A percentile compares a stretch with the other conserved stretches of the same genome.
Conservation (phyloP, 2,329 filamentous ascomycete species). For the Aspergillaceae sp. region DNA sequence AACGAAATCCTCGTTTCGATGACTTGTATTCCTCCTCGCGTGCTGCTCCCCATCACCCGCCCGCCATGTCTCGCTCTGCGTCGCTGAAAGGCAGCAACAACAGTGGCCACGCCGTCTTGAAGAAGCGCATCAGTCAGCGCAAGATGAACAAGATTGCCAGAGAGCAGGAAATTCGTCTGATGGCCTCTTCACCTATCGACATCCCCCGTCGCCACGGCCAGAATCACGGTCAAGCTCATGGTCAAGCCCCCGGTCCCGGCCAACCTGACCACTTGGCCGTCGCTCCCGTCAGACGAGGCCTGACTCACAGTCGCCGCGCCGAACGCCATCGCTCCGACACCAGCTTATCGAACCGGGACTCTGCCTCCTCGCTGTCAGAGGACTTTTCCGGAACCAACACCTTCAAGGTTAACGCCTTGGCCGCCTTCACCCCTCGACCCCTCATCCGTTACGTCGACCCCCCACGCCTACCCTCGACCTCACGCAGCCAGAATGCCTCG, state of each 20-base stretch:
- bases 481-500: constrained; percentile 38
- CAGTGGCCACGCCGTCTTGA: constrained; percentile 48
- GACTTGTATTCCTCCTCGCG: constrained; percentile 28
- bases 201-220: constrained; percentile 47
- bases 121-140: constrained; percentile 68
- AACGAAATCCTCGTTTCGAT: constrained; percentile 7
- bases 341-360: constrained; percentile 65
- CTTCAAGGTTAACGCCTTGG: constrained; percentile 71
- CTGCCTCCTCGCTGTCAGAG: constrained; percentile 68
- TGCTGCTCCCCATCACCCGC: constrained; percentile 29
- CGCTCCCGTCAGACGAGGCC: constrained; percentile 48
- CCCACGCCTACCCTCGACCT: constrained; percentile 46
- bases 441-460: constrained; percentile 66
- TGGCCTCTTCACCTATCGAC: constrained; percentile 62
- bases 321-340: constrained; percentile 61
- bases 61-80: constrained; percentile 36
- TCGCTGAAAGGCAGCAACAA: constrained; percentile 44
- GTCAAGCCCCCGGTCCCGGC: too few species aligned
- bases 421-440: constrained; percentile 75
- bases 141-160: constrained; percentile 66
- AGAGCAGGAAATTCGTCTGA: constrained; percentile 79
- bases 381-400: constrained; percentile 64
- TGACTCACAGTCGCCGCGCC: constrained; percentile 42
- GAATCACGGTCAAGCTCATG: too few species aligned
- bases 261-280: not conserved